A percentile compares a stretch with the other conserved stretches of the same genome.
These are phyloP conservation scores for Hypoxylon fragiforme DNA, from an alignment of 495 filamentous ascomycete species.

Conservation along the genomic window DNA sequence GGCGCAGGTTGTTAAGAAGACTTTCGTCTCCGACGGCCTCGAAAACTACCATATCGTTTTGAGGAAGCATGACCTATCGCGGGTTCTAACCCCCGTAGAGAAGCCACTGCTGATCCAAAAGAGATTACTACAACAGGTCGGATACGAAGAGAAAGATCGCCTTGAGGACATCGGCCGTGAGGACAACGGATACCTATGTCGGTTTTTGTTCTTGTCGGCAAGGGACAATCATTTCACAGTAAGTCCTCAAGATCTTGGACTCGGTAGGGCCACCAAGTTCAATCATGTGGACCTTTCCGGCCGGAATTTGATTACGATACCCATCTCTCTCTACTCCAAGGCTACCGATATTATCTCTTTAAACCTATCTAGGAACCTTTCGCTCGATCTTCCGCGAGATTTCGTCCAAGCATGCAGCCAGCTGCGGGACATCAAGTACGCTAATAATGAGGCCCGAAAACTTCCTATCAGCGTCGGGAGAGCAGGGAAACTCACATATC, in stretches of 20 bases:
- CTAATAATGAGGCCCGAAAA: conserved; percentile 84
- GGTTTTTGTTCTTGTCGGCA: conserved; percentile 89
- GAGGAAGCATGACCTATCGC: conserved; percentile 86
- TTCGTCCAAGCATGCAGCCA: conserved; percentile 94
- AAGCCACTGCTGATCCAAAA: conserved; percentile 92
- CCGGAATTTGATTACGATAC: conserved; percentile 92
- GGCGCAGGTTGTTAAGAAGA: conserved; percentile 82
- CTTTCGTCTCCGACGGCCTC: conserved; percentile 82
- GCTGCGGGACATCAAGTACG: conserved; percentile 91
- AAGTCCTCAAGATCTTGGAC: conserved; percentile 68
- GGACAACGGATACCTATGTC: conserved; percentile 94
- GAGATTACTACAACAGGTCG: conserved; percentile 85
- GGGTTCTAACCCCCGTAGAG: conserved; percentile 76
- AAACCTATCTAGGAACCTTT: conserved; percentile 89
- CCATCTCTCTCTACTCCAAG: conserved; percentile 89
- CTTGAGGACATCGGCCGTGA: conserved; percentile 96
- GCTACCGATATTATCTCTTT: conserved; percentile 91
- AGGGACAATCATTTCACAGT: conserved; percentile 77
- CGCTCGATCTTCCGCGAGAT: conserved; percentile 90
- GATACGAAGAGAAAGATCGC: conserved; percentile 83
- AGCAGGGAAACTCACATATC: conserved; percentile 77
- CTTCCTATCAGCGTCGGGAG: conserved; percentile 84
- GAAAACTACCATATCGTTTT: conserved; percentile 95
- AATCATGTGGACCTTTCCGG: conserved; percentile 90
- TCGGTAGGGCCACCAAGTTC: conserved; percentile 79